Percentiles rank a stretch among this genome's conserved stretches.
phyloP scores from a whole-genome alignment of 2,329 filamentous ascomycete species.

The Aspergillus aculeatinus region DNA sequence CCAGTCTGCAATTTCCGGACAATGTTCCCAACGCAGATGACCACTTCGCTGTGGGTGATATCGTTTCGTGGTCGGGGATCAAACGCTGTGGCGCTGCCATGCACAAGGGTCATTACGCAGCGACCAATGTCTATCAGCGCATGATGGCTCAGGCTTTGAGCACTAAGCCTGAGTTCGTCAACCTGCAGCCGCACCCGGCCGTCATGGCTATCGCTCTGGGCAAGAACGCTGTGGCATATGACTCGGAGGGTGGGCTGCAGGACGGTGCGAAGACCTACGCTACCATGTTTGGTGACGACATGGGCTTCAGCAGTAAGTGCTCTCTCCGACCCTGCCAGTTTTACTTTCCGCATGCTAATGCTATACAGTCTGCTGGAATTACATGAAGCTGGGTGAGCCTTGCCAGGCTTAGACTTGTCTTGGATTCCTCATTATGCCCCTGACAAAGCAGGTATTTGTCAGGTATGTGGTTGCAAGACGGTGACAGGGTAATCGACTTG shows the following conservation, averaged over 20 bases:
- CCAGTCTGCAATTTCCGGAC: slow-evolving; percentile 56
- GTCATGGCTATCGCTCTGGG: slow-evolving; percentile 73
- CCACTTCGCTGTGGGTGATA: slow-evolving; percentile 71
- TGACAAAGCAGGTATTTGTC: slow-evolving; percentile 5
- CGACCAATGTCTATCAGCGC: slow-evolving; percentile 65
- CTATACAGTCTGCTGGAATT: slow-evolving; percentile 55
- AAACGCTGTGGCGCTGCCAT: slow-evolving; percentile 77
- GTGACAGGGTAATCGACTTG: background rate
- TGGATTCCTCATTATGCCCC: background rate
- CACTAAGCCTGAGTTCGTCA: slow-evolving; percentile 48
- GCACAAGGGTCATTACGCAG: slow-evolving; percentile 67
- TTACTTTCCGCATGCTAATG: slow-evolving; percentile 3
- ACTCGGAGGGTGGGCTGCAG: slow-evolving; percentile 54
- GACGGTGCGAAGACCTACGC: slow-evolving; percentile 16
- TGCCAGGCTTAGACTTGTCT: slow-evolving; percentile 14
- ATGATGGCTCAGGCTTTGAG: slow-evolving; percentile 50
- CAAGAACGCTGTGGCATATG: slow-evolving; percentile 65
- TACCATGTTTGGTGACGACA: slow-evolving; percentile 65
- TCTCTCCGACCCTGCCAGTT: background rate
- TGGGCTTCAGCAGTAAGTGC: slow-evolving; percentile 63
- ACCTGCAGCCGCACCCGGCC: slow-evolving; percentile 57
- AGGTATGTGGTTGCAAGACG: background rate
- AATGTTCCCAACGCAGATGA: slow-evolving; percentile 56
- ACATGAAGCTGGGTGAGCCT: slow-evolving; percentile 49
- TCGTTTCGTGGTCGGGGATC: slow-evolving; percentile 71